phyloP scores from a whole-genome alignment of 2,329 filamentous ascomycete genomes.

The Alternaria brassicicola region DNA sequence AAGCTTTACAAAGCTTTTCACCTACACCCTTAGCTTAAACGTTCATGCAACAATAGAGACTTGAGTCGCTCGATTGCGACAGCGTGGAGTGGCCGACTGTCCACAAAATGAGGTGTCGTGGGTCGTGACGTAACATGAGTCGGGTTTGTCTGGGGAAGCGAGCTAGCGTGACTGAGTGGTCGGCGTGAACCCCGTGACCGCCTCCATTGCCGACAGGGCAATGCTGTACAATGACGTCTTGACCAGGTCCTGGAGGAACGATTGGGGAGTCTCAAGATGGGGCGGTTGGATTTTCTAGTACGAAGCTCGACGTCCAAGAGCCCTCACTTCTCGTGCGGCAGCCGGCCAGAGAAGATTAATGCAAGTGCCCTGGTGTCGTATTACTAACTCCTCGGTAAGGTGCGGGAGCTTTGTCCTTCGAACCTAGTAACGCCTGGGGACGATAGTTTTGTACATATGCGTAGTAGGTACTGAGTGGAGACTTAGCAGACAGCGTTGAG shows the following conservation, averaged over 20 bases:
- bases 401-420: not conserved
- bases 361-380: not conserved
- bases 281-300: not conserved
- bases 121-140: not conserved
- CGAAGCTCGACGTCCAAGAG: not conserved
- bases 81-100: not conserved
- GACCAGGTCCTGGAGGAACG: not conserved
- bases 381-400: not conserved
- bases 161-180: not conserved
- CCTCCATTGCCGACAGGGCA: not conserved
- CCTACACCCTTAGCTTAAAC: too few species aligned
- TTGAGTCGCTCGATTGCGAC: not conserved
- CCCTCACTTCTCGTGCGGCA: not conserved
- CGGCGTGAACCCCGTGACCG: not conserved
- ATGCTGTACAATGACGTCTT: not conserved
- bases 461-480: not conserved
- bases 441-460: not conserved
- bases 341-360: not conserved
- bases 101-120: too few species aligned
- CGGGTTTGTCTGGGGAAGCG: not conserved
- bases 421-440: not conserved
- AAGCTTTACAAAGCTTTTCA: not conserved
- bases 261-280: not conserved
- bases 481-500: not conserved
- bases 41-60: not conserved